Evolutionary conservation across 495 filamentous ascomycete genomes (phyloP).

Genomic region (Viridothelium virens): DNA sequence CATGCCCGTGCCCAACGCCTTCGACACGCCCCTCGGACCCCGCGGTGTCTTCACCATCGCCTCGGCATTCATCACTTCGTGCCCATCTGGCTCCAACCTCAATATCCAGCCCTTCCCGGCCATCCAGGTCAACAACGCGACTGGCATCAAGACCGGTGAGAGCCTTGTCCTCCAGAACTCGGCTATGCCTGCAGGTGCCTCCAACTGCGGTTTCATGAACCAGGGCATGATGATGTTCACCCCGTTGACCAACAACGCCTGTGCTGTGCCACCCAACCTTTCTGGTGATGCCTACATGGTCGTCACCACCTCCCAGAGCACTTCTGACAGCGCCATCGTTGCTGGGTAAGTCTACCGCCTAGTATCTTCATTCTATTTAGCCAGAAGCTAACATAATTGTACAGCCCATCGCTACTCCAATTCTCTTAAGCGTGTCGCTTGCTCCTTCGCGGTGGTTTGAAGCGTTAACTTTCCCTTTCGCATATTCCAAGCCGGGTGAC

Average conservation of each 20-base stretch:
- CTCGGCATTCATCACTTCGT: slow-evolving; percentile 54
- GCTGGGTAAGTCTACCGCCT: slow-evolving; percentile 22
- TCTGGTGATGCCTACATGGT: slow-evolving; percentile 50
- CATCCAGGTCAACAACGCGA: slow-evolving; percentile 41
- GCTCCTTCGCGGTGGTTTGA: not conserved
- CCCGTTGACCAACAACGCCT: slow-evolving; percentile 41
- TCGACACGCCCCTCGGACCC: slow-evolving; percentile 51
- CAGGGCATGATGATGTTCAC: slow-evolving; percentile 48
- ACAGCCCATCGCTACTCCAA: slow-evolving; percentile 17
- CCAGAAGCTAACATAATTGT: not conserved
- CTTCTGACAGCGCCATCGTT: slow-evolving; percentile 17
- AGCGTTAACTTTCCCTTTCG: not conserved
- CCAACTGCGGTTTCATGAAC: slow-evolving; percentile 51
- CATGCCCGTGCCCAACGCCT: slow-evolving; percentile 49
- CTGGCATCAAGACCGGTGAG: slow-evolving; percentile 39
- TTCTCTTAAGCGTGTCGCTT: slow-evolving; percentile 13
- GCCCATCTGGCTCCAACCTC: slow-evolving; percentile 51
- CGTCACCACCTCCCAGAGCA: slow-evolving; percentile 37
- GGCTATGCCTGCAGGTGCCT: slow-evolving; percentile 37
- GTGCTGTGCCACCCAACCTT: slow-evolving; percentile 43
- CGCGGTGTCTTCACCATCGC: slow-evolving; percentile 56
- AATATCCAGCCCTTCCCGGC: slow-evolving; percentile 50
- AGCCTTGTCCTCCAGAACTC: slow-evolving; percentile 39
- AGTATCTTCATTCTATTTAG: too few species aligned
- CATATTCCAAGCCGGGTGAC: not conserved